A percentile compares a stretch with the other conserved stretches of the same genome.
Conservation (phyloP, 1,139 yeast genomes). For the Taphrina wiesneri region DNA sequence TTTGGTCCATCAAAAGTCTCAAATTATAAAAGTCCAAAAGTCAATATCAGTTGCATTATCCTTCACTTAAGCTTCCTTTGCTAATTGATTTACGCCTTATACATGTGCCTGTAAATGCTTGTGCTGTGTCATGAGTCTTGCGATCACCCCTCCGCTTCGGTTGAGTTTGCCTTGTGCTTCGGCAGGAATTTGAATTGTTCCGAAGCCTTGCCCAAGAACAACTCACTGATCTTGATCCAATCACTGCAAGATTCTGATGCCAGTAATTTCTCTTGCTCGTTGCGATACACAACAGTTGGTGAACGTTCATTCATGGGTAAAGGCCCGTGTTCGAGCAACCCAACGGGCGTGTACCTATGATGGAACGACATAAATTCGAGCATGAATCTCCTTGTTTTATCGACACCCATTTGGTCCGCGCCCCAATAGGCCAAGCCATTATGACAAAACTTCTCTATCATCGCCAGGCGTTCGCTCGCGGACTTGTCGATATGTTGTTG, state of each 20-base stretch:
- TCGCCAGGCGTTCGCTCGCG: conserved; percentile 82
- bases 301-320: conserved; percentile 91
- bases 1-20: neutral
- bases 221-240: conserved; percentile 96
- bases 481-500: conserved; percentile 87
- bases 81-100: neutral
- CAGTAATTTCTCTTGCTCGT: conserved; percentile 84
- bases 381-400: conserved; percentile 81
- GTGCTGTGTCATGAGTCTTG: neutral
- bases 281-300: conserved; percentile 90
- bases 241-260: conserved; percentile 84
- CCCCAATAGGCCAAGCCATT: conserved; percentile 98
- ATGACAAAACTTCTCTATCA: conserved; percentile 65
- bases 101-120: neutral
- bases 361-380: conserved; percentile 94
- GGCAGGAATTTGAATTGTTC: conserved; percentile 78
- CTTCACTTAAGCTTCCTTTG: neutral
- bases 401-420: conserved; percentile 89
- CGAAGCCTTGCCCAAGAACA: conserved; percentile 86
- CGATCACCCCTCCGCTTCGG: conserved; percentile 45
- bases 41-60: neutral
- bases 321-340: conserved; percentile 83
- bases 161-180: conserved; percentile 90
- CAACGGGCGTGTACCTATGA: conserved; percentile 91
- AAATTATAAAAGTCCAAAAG: neutral